Evolutionary conservation across 2,329 filamentous ascomycete genomes (phyloP).

Genomic region (Cladophialophora bantiana): DNA sequence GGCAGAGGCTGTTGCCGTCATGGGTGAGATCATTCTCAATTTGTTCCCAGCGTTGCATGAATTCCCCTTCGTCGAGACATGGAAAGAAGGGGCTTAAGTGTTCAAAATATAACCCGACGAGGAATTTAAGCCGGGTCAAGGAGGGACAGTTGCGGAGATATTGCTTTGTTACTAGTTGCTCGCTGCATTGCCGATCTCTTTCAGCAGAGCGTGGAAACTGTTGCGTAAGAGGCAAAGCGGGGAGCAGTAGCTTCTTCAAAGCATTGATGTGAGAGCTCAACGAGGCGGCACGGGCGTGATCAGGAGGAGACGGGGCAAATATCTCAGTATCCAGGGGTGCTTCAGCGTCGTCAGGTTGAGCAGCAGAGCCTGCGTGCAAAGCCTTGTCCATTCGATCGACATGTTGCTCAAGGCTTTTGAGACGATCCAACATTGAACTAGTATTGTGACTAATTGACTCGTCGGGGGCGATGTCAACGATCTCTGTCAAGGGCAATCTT

Average conservation of each 20-base stretch:
- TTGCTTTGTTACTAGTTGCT: conserved; percentile 3
- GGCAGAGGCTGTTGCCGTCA: neutral
- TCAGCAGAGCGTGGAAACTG: conserved; percentile 2
- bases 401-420: conserved; percentile 13
- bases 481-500: neutral
- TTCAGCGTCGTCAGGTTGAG: neutral
- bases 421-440: conserved; percentile 10
- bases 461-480: neutral
- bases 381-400: conserved; percentile 11
- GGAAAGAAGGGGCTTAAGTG: conserved; percentile 12
- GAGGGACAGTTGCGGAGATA: conserved; percentile 13
- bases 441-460: neutral
- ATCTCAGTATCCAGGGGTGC: conserved; percentile 9
- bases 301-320: conserved; percentile 1
- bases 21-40: neutral
- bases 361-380: neutral
- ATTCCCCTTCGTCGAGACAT: conserved; percentile 14
- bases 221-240: neutral
- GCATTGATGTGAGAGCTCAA: conserved; percentile 20
- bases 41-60: neutral
- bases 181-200: neutral
- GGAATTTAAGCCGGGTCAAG: conserved; percentile 5
- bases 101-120: conserved; percentile 15
- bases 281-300: conserved; percentile 3
- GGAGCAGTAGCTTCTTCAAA: conserved; percentile 16